Evolutionary conservation across 2,329 filamentous ascomycete species (phyloP).

Genomic region (Albophoma yamanashiensis): DNA sequence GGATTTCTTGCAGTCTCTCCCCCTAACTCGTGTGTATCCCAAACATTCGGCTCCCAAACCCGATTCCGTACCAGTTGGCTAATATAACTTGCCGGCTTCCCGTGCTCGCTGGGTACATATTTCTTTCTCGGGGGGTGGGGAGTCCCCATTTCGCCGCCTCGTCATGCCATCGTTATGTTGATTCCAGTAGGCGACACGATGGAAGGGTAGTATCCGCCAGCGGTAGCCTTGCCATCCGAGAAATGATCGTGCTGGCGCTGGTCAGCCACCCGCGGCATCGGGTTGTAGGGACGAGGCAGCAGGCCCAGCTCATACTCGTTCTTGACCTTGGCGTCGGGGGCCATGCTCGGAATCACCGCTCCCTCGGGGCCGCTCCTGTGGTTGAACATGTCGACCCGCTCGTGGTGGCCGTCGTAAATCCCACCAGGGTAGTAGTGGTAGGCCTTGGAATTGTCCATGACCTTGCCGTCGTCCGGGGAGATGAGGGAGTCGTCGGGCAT

Average conservation of each 20-base stretch:
- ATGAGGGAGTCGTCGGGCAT: constrained; percentile 41
- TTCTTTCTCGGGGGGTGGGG: background rate
- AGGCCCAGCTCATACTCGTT: constrained; percentile 33
- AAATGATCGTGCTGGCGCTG: constrained; percentile 33
- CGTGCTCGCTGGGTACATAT: background rate
- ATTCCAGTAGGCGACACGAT: constrained; percentile 36
- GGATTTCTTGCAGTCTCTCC: background rate
- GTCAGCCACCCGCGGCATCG: constrained; percentile 19
- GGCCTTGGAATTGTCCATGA: constrained; percentile 35
- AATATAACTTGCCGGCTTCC: background rate
- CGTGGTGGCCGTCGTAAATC: constrained; percentile 36
- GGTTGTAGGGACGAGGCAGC: constrained; percentile 34
- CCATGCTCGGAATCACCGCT: constrained; percentile 20
- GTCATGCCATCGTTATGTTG: constrained; percentile 28
- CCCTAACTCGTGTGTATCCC: background rate
- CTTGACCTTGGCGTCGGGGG: constrained; percentile 32
- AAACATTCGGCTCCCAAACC: background rate
- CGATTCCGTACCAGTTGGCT: background rate
- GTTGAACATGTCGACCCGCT: constrained; percentile 41
- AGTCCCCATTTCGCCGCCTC: background rate
- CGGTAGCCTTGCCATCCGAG: constrained; percentile 37
- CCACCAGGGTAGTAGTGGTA: constrained; percentile 45
- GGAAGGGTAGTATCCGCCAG: constrained; percentile 43
- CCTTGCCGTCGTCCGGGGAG: constrained; percentile 38
- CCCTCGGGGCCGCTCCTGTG: constrained; percentile 22